Evolutionary conservation across 306 rosid genomes (phyloP).

Genomic region (Chamaecrista fasciculata): DNA sequence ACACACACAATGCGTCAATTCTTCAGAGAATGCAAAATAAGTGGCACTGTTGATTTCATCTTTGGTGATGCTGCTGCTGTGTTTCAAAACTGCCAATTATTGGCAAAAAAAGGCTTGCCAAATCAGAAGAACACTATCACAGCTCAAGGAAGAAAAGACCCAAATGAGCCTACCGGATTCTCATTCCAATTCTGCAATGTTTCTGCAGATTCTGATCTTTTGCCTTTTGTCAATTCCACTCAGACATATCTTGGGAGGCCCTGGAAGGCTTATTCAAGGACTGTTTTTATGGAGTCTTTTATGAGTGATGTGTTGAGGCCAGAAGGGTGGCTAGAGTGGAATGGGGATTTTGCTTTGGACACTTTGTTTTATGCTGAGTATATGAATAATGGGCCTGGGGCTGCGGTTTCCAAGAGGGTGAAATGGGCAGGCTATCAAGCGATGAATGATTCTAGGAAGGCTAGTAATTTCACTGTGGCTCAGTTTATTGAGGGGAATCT

Average conservation of each 20-base stretch:
- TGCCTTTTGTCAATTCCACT: conserved; percentile 25
- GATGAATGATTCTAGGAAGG: conserved; percentile 42
- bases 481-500: conserved; percentile 57
- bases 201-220: conserved; percentile 48
- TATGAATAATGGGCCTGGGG: conserved; percentile 56
- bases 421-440: conserved; percentile 62
- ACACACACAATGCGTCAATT: conserved; percentile 73
- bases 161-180: conserved; percentile 50
- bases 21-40: conserved; percentile 62
- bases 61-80: conserved; percentile 62
- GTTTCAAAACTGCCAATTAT: conserved; percentile 63
- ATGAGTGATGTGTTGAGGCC: conserved; percentile 51
- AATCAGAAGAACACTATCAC: conserved; percentile 70
- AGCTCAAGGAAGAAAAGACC: conserved; percentile 52
- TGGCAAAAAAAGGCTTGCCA: conserved; percentile 46
- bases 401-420: conserved; percentile 35
- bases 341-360: conserved; percentile 38
- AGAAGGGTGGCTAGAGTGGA: conserved; percentile 80
- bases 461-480: conserved; percentile 56
- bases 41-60: conserved; percentile 73
- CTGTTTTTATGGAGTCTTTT: conserved; percentile 53
- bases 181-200: conserved; percentile 74
- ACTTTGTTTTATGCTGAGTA: conserved; percentile 61
- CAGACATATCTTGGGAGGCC: conserved; percentile 68
- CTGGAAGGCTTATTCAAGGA: conserved; percentile 57